Conservation (phyloP, 305 asterid species). For the Ajuga reptans region DNA sequence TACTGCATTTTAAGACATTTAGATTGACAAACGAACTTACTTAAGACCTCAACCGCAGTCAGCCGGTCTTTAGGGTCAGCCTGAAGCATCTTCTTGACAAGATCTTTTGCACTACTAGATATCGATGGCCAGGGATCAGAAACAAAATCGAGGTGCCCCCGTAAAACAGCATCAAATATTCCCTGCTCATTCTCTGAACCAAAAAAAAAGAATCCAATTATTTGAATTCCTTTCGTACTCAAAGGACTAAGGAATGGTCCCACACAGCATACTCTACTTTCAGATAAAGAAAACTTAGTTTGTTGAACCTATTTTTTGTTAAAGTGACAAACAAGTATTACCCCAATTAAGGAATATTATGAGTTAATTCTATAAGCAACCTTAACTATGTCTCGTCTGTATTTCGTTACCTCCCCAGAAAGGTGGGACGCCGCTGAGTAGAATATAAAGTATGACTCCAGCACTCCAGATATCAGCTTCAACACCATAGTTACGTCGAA, state of each 20-base stretch:
- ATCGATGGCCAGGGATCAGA: conserved; percentile 91
- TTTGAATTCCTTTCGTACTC: neutral
- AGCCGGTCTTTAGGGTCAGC: conserved; percentile 70
- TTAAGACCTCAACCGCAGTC: conserved; percentile 64
- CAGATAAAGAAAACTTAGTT: neutral
- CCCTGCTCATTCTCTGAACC: conserved; percentile 70
- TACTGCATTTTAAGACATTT: neutral
- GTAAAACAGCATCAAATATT: conserved; percentile 64
- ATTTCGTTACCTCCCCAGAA: conserved; percentile 74
- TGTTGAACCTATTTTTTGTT: neutral
- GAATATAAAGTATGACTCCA: conserved; percentile 76
- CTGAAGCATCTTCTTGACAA: conserved; percentile 87
- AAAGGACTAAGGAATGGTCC: neutral
- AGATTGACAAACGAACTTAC: conserved; percentile 32
- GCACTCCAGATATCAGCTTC: conserved; percentile 98
- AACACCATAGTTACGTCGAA: conserved; percentile 65
- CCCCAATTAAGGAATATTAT: no score
- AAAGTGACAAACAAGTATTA: no score
- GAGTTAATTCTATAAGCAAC: neutral
- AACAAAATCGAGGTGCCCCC: conserved; percentile 78
- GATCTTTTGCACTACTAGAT: conserved; percentile 89
- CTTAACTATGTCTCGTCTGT: neutral
- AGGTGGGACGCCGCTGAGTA: conserved; percentile 89
- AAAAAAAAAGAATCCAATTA: conserved; percentile 11
- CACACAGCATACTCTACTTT: neutral